Evolutionary conservation across 352 stramenopile species (phyloP).

Genomic region (Globisporangium abappressorium): DNA sequence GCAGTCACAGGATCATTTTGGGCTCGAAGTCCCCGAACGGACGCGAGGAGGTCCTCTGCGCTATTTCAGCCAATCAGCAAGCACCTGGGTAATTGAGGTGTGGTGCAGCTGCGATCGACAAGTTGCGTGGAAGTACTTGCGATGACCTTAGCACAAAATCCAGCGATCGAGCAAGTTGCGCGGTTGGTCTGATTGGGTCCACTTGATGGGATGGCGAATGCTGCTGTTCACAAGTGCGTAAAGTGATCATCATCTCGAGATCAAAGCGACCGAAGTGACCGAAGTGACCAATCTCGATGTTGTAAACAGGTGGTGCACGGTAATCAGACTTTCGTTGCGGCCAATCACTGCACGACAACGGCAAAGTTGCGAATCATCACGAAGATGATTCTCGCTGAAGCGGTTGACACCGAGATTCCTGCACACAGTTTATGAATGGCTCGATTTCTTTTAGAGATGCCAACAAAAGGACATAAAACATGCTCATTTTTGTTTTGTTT

Average conservation of each 20-base stretch:
- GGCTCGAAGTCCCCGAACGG: neutral
- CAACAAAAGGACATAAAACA: too few species aligned
- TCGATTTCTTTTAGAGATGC: neutral
- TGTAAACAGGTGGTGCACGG: neutral
- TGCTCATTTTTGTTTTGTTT: too few species aligned
- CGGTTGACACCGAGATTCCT: neutral
- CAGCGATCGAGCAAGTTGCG: too few species aligned
- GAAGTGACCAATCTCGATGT: neutral
- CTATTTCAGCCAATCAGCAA: conserved; percentile 1
- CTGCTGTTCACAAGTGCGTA: too few species aligned
- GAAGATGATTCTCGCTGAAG: neutral
- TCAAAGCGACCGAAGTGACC: too few species aligned
- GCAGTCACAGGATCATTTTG: neutral
- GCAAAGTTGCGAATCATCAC: too few species aligned
- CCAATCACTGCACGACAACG: neutral
- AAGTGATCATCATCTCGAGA: too few species aligned
- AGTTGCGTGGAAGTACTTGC: too few species aligned
- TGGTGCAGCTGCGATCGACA: too few species aligned
- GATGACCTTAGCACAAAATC: too few species aligned
- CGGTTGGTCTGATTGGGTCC: too few species aligned
- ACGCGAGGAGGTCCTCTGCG: neutral
- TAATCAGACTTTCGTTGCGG: neutral
- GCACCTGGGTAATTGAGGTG: neutral
- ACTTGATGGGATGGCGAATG: too few species aligned
- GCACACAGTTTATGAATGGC: neutral